phyloP scores from a whole-genome alignment of 2,329 filamentous ascomycete genomes.

The Apiospora arundinis region DNA sequence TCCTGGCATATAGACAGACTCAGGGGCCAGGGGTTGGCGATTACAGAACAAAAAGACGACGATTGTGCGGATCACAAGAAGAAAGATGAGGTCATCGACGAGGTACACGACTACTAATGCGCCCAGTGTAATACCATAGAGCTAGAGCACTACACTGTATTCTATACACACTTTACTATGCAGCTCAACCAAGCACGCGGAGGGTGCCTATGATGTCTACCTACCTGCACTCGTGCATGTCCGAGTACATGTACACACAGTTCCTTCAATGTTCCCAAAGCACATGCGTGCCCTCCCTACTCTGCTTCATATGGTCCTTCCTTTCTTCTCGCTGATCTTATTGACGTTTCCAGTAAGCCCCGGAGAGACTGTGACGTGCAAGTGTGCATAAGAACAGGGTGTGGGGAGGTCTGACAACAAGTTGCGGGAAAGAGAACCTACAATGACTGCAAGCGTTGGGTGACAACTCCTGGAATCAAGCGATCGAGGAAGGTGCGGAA shows the following conservation, averaged over 20 bases:
- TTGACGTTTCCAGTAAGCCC: too few species aligned
- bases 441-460: not conserved
- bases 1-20: constrained; percentile 30
- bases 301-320: too few species aligned
- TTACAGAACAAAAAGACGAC: not conserved
- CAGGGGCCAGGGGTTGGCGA: not conserved
- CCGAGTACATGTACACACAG: too few species aligned
- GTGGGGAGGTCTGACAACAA: not conserved
- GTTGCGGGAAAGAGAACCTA: too few species aligned
- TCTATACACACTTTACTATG: not conserved
- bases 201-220: not conserved
- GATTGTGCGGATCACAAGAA: not conserved
- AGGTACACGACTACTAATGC: constrained; percentile 10
- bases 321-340: too few species aligned
- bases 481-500: not conserved
- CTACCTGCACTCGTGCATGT: not conserved
- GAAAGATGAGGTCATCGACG: not conserved
- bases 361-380: not conserved
- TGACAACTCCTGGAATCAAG: not conserved
- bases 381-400: not conserved
- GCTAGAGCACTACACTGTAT: not conserved
- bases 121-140: constrained; percentile 11
- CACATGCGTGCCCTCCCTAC: too few species aligned
- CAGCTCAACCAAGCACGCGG: not conserved
- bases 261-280: too few species aligned